phyloP scores from a whole-genome alignment of 768 basidiomycete species.

The Lanmaoa pseudosensibilis region DNA sequence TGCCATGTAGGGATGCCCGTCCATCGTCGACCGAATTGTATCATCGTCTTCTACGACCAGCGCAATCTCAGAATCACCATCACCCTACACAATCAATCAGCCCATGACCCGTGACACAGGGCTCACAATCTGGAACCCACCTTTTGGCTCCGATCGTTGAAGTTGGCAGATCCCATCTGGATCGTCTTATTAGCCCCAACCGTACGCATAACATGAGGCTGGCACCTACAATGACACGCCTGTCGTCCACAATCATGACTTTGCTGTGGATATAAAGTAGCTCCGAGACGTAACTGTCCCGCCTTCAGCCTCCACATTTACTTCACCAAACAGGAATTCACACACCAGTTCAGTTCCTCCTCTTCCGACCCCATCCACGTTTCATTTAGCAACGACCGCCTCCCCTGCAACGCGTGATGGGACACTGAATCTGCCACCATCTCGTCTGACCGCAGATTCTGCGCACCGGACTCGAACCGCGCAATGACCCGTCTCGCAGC shows the following conservation, averaged over 20 bases:
- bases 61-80: constrained; percentile 94
- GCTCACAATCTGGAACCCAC: constrained; percentile 29
- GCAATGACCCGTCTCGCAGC: constrained; percentile 69
- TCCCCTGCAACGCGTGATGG: constrained; percentile 74
- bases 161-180: constrained; percentile 91
- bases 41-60: constrained; percentile 89
- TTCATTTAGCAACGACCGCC: constrained; percentile 66
- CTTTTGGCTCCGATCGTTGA: constrained; percentile 87
- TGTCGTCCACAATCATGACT: constrained; percentile 94
- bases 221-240: constrained; percentile 74
- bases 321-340: constrained; percentile 25
- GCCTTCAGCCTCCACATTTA: constrained; percentile 7
- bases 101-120: neutral
- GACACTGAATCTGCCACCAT: constrained; percentile 73
- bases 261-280: constrained; percentile 83
- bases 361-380: constrained; percentile 80
- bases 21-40: constrained; percentile 71
- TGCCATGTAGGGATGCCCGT: constrained; percentile 71
- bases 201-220: neutral
- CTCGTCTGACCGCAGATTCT: constrained; percentile 53
- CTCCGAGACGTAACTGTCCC: constrained; percentile 74
- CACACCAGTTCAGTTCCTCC: constrained; percentile 79
- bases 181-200: constrained; percentile 2
- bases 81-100: constrained; percentile 53
- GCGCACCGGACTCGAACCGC: constrained; percentile 70